These are phyloP conservation scores for Xylaria sp. DNA, from an alignment of 2,329 filamentous ascomycete species.

Conservation along the genomic window DNA sequence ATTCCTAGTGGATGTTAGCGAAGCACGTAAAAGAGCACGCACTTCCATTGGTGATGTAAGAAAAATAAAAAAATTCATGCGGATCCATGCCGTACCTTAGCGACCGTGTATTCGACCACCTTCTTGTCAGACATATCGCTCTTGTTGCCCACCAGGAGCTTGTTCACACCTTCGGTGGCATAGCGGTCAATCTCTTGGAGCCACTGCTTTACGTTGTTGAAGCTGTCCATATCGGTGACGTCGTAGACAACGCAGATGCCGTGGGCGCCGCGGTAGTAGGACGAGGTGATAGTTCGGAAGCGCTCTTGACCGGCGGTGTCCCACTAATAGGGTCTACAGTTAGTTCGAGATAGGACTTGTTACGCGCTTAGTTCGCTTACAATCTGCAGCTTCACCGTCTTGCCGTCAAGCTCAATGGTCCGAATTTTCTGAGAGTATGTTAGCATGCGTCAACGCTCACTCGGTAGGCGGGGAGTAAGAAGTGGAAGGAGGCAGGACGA, in stretches of 20 bases:
- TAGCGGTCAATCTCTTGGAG: constrained; percentile 99
- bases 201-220: constrained; percentile 99
- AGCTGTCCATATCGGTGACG: constrained; percentile 99
- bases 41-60: not conserved
- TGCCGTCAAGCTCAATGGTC: constrained; percentile 98
- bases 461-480: not conserved
- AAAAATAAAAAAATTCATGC: constrained; percentile 13
- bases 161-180: constrained; percentile 99
- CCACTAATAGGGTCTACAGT: constrained; percentile 73
- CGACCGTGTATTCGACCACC: constrained; percentile 98
- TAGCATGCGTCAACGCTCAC: constrained; percentile 49
- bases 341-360: constrained; percentile 39
- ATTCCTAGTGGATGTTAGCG: constrained; percentile 73
- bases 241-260: constrained; percentile 99
- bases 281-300: constrained; percentile 99
- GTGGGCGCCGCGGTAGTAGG: constrained; percentile 98
- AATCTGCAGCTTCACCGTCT: constrained; percentile 99
- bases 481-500: constrained; percentile 42
- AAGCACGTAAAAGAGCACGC: not conserved
- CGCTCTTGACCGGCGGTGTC: constrained; percentile 99
- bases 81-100: constrained; percentile 75
- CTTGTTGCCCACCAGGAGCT: constrained; percentile 99
- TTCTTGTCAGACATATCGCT: constrained; percentile 99
- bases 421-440: constrained; percentile 84
- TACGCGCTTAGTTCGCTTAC: constrained; percentile 64